A percentile compares a stretch with the other conserved stretches of the same genome.
Evolutionary conservation across 2,329 filamentous ascomycete species (phyloP).

Genomic region (Colletotrichum filicis): DNA sequence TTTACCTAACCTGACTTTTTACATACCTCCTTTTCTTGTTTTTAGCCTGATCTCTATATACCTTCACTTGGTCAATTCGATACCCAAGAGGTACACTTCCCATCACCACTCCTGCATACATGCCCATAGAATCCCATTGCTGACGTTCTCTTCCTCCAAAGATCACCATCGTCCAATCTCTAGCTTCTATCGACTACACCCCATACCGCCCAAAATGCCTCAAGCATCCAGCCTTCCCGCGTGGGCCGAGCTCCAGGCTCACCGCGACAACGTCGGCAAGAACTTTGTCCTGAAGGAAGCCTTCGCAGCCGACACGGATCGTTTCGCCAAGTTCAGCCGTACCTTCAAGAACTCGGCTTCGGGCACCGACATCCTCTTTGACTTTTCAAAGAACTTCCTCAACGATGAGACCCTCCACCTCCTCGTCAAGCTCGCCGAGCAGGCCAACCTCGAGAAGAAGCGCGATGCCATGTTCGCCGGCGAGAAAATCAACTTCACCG

Average conservation of each 20-base stretch:
- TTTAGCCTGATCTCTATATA: neutral
- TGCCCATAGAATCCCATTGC: neutral
- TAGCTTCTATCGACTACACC: neutral
- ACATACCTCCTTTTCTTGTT: neutral
- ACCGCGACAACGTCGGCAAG: slow-evolving; percentile 88
- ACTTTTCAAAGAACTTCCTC: slow-evolving; percentile 99
- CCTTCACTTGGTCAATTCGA: neutral
- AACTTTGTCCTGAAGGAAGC: slow-evolving; percentile 93
- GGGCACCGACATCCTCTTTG: slow-evolving; percentile 89
- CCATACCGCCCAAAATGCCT: slow-evolving; percentile 66
- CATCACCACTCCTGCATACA: neutral
- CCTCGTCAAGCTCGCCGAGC: slow-evolving; percentile 88
- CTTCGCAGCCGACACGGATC: slow-evolving; percentile 87
- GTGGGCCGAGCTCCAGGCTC: slow-evolving; percentile 91
- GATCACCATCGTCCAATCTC: neutral
- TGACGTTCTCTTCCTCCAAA: neutral
- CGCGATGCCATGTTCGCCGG: slow-evolving; percentile 97
- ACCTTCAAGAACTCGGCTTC: slow-evolving; percentile 83
- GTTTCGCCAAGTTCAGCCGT: slow-evolving; percentile 90
- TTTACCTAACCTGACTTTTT: neutral
- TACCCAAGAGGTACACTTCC: neutral
- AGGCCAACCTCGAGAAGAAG: slow-evolving; percentile 91
- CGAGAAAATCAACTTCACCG: slow-evolving; percentile 99
- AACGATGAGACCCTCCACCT: slow-evolving; percentile 91
- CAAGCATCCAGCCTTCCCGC: slow-evolving; percentile 87